Evolutionary conservation across 805 yeast genomes (phyloP).

Genomic region (Candida khao-thaluensis): DNA sequence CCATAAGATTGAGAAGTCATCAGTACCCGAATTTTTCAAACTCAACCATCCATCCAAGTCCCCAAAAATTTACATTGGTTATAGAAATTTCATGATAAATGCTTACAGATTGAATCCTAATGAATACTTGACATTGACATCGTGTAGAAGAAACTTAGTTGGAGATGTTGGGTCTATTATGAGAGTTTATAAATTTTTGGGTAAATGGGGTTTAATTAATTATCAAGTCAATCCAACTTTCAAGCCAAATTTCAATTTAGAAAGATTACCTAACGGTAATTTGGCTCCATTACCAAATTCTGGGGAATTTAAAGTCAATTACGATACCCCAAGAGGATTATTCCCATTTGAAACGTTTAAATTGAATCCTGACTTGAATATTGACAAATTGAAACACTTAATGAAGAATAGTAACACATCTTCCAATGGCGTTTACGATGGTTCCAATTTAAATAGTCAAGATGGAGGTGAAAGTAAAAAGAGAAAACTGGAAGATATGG

Average conservation of each 20-base stretch:
- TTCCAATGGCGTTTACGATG: background rate
- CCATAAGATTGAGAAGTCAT: slow-evolving; percentile 75
- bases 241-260: slow-evolving; percentile 61
- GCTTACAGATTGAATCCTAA: slow-evolving; percentile 86
- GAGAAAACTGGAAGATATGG: background rate
- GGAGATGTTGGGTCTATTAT: slow-evolving; percentile 90
- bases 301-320: slow-evolving; percentile 72
- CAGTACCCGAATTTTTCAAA: slow-evolving; percentile 85
- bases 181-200: slow-evolving; percentile 79
- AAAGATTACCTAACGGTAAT: slow-evolving; percentile 43
- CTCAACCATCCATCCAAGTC: slow-evolving; percentile 73
- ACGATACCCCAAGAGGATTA: slow-evolving; percentile 88
- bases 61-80: slow-evolving; percentile 74
- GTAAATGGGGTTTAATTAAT: slow-evolving; percentile 90
- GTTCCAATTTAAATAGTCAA: too few relatives aligned
- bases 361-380: slow-evolving; percentile 54
- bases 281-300: slow-evolving; percentile 63
- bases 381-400: slow-evolving; percentile 31
- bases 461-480: slow-evolving; percentile 1
- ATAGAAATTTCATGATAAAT: slow-evolving; percentile 86
- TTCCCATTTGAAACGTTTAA: slow-evolving; percentile 88
- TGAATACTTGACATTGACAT: slow-evolving; percentile 86
- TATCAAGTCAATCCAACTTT: slow-evolving; percentile 85
- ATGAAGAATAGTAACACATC: slow-evolving; percentile 11
- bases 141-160: slow-evolving; percentile 83